A percentile compares a stretch with the other conserved stretches of the same genome.
Evolutionary conservation across 2,329 filamentous ascomycete species (phyloP).

Genomic region (Sclerotinia glacialis): DNA sequence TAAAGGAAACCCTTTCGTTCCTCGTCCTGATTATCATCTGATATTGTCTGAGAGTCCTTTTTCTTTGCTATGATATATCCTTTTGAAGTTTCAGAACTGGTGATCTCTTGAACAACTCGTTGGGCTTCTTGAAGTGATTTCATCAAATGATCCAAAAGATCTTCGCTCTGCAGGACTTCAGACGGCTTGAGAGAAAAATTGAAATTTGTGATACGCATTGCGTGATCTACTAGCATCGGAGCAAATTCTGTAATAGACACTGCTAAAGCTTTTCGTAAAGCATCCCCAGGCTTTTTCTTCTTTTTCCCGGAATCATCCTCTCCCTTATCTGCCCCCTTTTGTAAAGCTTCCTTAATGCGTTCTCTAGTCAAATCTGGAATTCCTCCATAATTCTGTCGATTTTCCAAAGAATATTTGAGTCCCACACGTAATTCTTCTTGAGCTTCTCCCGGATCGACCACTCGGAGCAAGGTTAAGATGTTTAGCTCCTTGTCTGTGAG

Average conservation of each 20-base stretch:
- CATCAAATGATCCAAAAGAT: conserved; percentile 64
- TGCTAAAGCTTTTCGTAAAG: conserved; percentile 75
- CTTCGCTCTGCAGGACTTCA: conserved; percentile 65
- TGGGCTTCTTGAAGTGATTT: conserved; percentile 67
- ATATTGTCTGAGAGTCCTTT: conserved; percentile 37
- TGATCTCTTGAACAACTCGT: conserved; percentile 66
- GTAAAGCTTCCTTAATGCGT: conserved; percentile 65
- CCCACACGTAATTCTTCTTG: conserved; percentile 80
- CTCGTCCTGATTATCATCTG: conserved; percentile 40
- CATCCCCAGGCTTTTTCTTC: conserved; percentile 71
- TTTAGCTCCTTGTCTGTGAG: conserved; percentile 82
- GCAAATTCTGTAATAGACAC: conserved; percentile 85
- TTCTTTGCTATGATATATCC: conserved; percentile 87
- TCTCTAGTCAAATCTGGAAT: conserved; percentile 73
- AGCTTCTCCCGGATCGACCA: conserved; percentile 76
- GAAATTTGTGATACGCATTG: conserved; percentile 66
- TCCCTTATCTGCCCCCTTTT: conserved; percentile 61
- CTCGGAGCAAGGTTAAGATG: conserved; percentile 76
- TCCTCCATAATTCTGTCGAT: conserved; percentile 79
- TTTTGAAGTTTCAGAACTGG: conserved; percentile 60
- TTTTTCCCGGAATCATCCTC: conserved; percentile 58
- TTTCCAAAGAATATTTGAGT: conserved; percentile 72
- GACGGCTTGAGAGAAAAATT: conserved; percentile 66
- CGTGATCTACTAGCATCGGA: conserved; percentile 83
- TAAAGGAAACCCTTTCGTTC: conserved; percentile 60